Base-by-base conservation (phyloP, 371 early-diverging fungal genomes). In the Syncephalastrum contaminatum region DNA sequence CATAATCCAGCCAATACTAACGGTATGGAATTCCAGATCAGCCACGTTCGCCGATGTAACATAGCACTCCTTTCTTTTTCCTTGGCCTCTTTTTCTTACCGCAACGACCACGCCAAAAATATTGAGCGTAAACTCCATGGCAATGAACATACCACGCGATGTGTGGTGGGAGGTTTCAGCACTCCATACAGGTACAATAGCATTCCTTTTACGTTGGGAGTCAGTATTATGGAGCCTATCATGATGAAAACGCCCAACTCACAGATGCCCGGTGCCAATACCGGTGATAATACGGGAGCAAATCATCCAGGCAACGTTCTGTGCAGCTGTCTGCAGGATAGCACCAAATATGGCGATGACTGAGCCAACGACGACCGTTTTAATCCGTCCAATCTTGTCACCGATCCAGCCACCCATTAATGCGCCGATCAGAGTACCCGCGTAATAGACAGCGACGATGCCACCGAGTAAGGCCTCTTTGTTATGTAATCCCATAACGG, bases 81-180 rank as follows among this genome's bases (percentile, higher is more conserved):
- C n/a, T 43, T 8, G 13, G 13, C 18, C 12, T 30, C 54, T 19
- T 43, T 19, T 25, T 43, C 60, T 54, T 60, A 60, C 60, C 44
- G 75, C 75, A 41, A 75, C 63, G 7, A 72, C 72, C 6, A 75
- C 70, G 52, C 76, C 76, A 39, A 76, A 71, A 18, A 76, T 76
- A 42, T 76, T 76, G 1, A 71, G 36, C 1, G 71, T 73, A 46
- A 76, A 73, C 51, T 73, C 76, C 58, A 71, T 68, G 4, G 71
- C 72, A 51, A 73, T 59, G 55, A 76, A 64, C 51, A 59, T 58
- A 27, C 76, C 76, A 30, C 76, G 59, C 14, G 70, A 64, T 2
- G 62, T 71, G 39, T 70, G 72, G 59, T 67, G 69, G 7, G 74
- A 70, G 0, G 65, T 68, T 48, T 74, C 74, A 22, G 74, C 72